phyloP scores from a whole-genome alignment of 306 rosid species.

The Acacia acuminata region DNA sequence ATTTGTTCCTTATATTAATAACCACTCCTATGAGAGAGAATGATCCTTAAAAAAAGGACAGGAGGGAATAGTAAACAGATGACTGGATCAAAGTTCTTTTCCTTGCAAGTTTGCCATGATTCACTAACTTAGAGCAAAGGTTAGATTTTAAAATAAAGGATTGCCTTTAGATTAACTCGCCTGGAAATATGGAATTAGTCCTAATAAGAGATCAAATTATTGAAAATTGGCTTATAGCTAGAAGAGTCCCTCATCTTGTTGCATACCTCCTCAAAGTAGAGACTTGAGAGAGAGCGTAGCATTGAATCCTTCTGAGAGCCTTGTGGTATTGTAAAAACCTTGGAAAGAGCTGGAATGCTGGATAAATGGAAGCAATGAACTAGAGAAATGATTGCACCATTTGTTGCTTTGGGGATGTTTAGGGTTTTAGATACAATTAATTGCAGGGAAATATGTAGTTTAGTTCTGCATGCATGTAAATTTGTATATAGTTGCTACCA shows the following conservation, averaged over 20 bases:
- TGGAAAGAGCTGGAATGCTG: background rate
- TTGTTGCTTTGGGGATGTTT: background rate
- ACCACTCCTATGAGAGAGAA: too few species aligned
- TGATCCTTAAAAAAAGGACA: too few species aligned
- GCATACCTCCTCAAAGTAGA: conserved; percentile 17
- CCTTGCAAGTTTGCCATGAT: background rate
- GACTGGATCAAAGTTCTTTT: background rate
- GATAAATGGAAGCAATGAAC: background rate
- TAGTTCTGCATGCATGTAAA: background rate
- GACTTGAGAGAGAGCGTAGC: background rate
- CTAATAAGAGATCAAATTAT: background rate
- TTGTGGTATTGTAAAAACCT: background rate
- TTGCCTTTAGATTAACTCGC: background rate
- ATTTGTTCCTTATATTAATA: too few species aligned
- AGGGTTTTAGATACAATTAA: background rate
- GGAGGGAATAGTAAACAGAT: background rate
- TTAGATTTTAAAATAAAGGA: conserved; percentile 20
- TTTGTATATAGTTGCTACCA: background rate
- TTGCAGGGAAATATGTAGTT: background rate
- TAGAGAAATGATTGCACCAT: background rate
- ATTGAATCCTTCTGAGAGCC: background rate
- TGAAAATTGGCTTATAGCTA: background rate
- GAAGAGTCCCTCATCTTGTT: background rate
- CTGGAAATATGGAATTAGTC: background rate
- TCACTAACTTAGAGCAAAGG: background rate